Evolutionary conservation across 352 stramenopile species (phyloP), one percentile per base, ranked within the genome.

Genomic region (Pythium coloratum): DNA sequence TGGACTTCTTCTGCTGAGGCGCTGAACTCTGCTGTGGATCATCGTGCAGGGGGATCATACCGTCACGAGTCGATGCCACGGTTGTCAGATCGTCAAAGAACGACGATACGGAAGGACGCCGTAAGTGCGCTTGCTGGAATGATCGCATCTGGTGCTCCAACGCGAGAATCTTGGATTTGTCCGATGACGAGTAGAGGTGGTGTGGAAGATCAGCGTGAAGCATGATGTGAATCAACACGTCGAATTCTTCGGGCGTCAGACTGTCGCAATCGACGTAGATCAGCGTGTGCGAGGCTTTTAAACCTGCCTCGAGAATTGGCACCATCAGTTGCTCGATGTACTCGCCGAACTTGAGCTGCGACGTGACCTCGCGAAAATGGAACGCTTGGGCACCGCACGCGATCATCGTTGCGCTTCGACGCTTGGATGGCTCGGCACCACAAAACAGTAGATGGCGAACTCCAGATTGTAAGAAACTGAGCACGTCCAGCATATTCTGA

Each of bases 261-360:
- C 86, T 72, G n/a, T 89, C 80, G 16, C 79, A 85, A 13, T 88
- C 81, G 5, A 76, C 58, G 51, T 82, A 92, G 12, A 92, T 32
- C 33, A 90, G 57, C 0, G 77, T 88, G 46, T 87, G 72, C 2
- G 71, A 77, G 3, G 76, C 71, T 40, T 80, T 84, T 0, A 86
- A 68, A 13, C 78, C 84, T 3, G 78, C 70, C 3, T 86, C 69
- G 20, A 92, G 65, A 30, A 90, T 62, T 10, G 76, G 67, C 0
- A 54, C 20, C 34, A 89, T 90, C n/a, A 92, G 46, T 10, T 77
- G 59, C 24, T 88, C 74, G 5, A 81, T 40, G 42, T 84, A 90
- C 42, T 77, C 74, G 6, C 18, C 24, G 8, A 73, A 38, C 30
- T 55, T 70, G 10, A 83, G 46, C 24, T 78, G 67, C 0, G 79